Conservation (phyloP, 768 basidiomycete species). For the Mycena polygramma region DNA sequence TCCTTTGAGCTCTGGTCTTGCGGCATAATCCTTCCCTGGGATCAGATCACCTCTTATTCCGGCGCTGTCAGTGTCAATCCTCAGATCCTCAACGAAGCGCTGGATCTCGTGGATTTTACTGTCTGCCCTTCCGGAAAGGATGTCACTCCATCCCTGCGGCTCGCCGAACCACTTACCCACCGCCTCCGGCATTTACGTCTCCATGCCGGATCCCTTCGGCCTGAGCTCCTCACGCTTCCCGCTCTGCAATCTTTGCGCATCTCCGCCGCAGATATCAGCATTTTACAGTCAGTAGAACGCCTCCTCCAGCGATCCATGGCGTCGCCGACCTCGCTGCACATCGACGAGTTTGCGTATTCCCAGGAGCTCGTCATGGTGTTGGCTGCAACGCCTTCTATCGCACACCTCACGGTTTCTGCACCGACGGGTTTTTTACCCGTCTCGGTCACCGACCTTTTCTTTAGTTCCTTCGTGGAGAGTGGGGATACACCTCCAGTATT, state of each 20-base stretch:
- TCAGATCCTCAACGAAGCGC: neutral
- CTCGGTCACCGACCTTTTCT: neutral
- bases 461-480: neutral
- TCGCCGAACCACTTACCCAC: neutral
- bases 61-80: neutral
- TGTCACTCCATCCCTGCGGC: neutral
- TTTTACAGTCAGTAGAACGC: slow-evolving; percentile 6
- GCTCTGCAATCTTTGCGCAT: slow-evolving; percentile 6
- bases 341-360: neutral
- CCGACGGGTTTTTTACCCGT: neutral
- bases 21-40: neutral
- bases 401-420: slow-evolving; percentile 1
- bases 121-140: neutral
- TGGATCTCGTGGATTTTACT: slow-evolving; percentile 1
- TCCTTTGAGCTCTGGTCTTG: neutral
- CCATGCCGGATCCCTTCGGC: neutral
- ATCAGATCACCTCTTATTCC: neutral
- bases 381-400: slow-evolving; percentile 2
- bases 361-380: neutral
- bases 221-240: slow-evolving; percentile 10
- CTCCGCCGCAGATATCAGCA: neutral
- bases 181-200: slow-evolving; percentile 10
- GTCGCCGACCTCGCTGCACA: slow-evolving; percentile 8
- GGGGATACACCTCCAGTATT: neutral
- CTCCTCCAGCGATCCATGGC: slow-evolving; percentile 24